These are phyloP conservation scores for Pichia kluyveri DNA, from an alignment of 805 yeast species.

Conservation along the genomic window DNA sequence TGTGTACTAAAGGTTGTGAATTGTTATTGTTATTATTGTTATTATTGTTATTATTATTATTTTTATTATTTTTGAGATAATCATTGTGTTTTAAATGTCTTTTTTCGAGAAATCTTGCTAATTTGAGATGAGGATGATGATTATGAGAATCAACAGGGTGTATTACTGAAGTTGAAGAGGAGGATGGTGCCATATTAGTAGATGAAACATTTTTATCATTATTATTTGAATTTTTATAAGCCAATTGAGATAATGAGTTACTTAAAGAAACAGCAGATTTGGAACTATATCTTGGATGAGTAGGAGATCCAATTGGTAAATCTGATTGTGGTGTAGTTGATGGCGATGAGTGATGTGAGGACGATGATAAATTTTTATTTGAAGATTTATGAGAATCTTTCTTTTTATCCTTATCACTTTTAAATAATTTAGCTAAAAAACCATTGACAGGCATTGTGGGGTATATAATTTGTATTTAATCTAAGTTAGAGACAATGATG, in stretches of 20 bases:
- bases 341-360: neutral
- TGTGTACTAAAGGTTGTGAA: neutral
- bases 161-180: slow-evolving; percentile 2
- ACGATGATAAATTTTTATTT: neutral
- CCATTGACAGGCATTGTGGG: slow-evolving; percentile 2
- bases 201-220: neutral
- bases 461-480: no score
- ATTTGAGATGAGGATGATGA: slow-evolving; percentile 8
- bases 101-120: slow-evolving; percentile 13
- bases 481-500: no score
- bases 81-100: slow-evolving; percentile 5
- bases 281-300: neutral
- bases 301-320: neutral
- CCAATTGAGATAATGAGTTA: neutral
- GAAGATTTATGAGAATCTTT: neutral
- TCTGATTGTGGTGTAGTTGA: neutral
- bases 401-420: slow-evolving; percentile 1
- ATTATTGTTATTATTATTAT: neutral
- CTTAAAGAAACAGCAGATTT: neutral
- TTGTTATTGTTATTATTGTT: neutral
- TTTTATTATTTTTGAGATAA: neutral
- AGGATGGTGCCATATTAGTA: neutral
- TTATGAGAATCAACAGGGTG: slow-evolving; percentile 10
- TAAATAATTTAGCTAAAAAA: slow-evolving; percentile 3
- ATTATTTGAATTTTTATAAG: neutral